Evolutionary conservation across 805 yeast genomes (phyloP), one percentile per base, ranked within the genome.

Genomic region (Barnettozyma botsteinii): DNA sequence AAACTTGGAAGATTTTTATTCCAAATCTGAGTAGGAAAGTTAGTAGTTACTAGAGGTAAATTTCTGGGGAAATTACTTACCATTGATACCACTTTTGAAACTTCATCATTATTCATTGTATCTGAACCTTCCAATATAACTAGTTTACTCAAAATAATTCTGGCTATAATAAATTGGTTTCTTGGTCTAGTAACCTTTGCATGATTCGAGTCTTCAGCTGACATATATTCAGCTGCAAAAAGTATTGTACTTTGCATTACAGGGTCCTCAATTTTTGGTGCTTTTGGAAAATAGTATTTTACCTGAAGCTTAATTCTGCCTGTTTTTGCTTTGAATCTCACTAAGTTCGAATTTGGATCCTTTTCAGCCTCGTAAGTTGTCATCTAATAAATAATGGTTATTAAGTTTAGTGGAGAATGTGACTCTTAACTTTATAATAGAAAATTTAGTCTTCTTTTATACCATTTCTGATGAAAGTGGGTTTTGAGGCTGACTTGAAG

Each of bases 81-180:
- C 18, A 40, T 19, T 11, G 55, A 49, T 5, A 43, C 24, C 4
- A 47, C 33, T 20, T 35, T 30, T 2, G 53, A 51, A 6, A 41
- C 31, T 20, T 43, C 46, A 14, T 45, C 41, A 2, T 35, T 41
- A 9, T 34, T n/a, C 4, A 15, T 4, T 4, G 33, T 7, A 10
- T 19, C 19, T 11, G 20, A 3, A 6, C 21, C 23, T 9, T 13
- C 15, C 10, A 14, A 7, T 37, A 27, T 2, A 33, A 10, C 5
- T 11, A 19, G 31, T 7, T 17, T 15, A 1, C 21, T 6, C 10
- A 33, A 38, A 15, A 51, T 40, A n/a, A 35, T 9, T 23, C 55
- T 37, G 0, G 53, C 52, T 5, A 51, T 25, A n/a, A 51, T 49
- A 22, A 51, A 51, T 23, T 40, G 42, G 28, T 51, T 51, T 26